Evolutionary conservation across 164 flowering plant species (phyloP), one percentile per base, ranked within the genome.

Genomic region (Hamamelis virginiana): DNA sequence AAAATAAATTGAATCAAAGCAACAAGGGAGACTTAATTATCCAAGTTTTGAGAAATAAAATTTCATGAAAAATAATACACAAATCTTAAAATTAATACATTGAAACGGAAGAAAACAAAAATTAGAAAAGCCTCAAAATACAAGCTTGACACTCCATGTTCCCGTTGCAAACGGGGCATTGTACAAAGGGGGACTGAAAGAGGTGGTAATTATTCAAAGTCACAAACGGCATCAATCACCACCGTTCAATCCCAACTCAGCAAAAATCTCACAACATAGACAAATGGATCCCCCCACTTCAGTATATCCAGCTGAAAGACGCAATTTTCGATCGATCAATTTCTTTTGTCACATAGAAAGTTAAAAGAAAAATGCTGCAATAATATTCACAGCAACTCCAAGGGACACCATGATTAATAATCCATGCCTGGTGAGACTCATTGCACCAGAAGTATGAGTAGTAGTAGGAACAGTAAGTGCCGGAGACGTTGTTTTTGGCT

Each of bases 381-480:
- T 46, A 2, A 33, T 6, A 33, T 2, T 33, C 43, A 62, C 53
- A 11, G 61, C 71, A 45, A 58, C 67, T 2, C 48, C 62, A 15
- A 61, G 0, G 13, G 64, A 23, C 56, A 46, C 50, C 68, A 26
- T 55, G 50, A 48, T 9, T n/a, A n/a, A n/a, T n/a, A n/a, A n/a
- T 10, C 41, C 12, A 28, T 1, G 4, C 45, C 23, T 60, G 18
- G 50, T 23, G 38, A 57, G 9, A 4, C 68, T 25, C 16, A 57
- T 21, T 21, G 73, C 82, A 45, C 64, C 77, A 19, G 82, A 71
- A 28, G 44, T 19, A 59, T 79, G 74, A 52, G 68, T 61, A 38
- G 79, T 2, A 6, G 4, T 33, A 43, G 16, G 48, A 55, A 19
- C 65, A 69, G 46, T 45, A 59, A 1, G 77, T n/a, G 52, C 59